A percentile compares a stretch with the other conserved stretches of the same genome.
These are phyloP conservation scores for Flaveria linearis DNA, from an alignment of 129 eudicot species.

Conservation along the genomic window DNA sequence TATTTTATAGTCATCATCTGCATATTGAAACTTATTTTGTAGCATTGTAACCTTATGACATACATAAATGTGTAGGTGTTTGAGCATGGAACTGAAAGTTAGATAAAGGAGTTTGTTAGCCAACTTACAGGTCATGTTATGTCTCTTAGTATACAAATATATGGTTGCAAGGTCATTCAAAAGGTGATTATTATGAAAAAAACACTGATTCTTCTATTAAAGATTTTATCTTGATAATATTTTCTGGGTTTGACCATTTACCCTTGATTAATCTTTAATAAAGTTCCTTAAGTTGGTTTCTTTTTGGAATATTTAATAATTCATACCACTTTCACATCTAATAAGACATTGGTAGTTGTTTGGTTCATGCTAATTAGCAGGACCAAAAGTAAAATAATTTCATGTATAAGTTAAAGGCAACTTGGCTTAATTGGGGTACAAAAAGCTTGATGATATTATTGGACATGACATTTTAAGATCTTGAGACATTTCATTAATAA, in stretches of 20 bases:
- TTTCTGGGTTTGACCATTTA: conserved; percentile 42
- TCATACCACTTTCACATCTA: neutral
- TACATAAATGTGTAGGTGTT: conserved; percentile 58
- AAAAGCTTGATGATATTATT: too few species aligned
- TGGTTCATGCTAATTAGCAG: conserved; percentile 51
- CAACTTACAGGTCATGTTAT: conserved; percentile 41
- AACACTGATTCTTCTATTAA: neutral
- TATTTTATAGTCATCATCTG: neutral
- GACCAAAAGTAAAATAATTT: conserved; percentile 19
- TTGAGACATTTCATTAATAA: too few species aligned
- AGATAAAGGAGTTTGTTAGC: conserved; percentile 45
- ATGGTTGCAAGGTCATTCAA: conserved; percentile 80
- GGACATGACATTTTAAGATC: too few species aligned
- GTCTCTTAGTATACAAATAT: conserved; percentile 77
- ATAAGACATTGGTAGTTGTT: conserved; percentile 61
- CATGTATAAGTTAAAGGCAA: too few species aligned
- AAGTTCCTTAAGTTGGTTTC: conserved; percentile 24
- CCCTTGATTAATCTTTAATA: conserved; percentile 33
- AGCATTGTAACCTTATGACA: conserved; percentile 25
- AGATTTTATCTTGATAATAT: neutral
- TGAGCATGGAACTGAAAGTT: conserved; percentile 89
- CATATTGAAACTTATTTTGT: conserved; percentile 16
- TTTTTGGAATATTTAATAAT: conserved; percentile 32
- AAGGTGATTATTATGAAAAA: conserved; percentile 45
- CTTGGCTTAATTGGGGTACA: too few species aligned